Conservation (phyloP, 805 yeast genomes). For the Sporopachydermia lactativora region DNA sequence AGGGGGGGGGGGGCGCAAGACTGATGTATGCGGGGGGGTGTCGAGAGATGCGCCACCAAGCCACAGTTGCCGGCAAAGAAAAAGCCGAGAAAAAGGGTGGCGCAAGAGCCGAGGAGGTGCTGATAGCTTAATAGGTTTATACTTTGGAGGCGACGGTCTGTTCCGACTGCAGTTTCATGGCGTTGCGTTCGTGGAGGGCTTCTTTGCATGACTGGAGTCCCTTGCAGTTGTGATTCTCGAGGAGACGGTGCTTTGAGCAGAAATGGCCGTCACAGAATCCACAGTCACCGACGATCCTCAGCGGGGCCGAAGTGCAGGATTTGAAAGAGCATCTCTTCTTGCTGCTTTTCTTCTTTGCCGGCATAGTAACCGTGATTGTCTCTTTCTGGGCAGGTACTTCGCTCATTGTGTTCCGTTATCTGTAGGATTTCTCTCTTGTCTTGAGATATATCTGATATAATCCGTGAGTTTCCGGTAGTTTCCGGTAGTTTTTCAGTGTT, state of each 20-base stretch:
- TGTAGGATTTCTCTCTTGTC: too few species aligned
- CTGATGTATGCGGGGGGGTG: too few species aligned
- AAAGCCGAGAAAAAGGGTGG: background rate
- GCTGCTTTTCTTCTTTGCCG: slow-evolving; percentile 2
- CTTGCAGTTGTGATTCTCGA: slow-evolving; percentile 73
- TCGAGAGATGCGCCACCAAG: too few species aligned
- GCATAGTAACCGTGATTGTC: background rate
- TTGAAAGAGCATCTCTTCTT: slow-evolving; percentile 37
- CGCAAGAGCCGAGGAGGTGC: background rate
- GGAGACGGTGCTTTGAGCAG: slow-evolving; percentile 74
- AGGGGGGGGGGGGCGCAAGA: too few species aligned
- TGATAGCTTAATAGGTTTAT: slow-evolving; percentile 16
- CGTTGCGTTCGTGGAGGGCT: slow-evolving; percentile 71
- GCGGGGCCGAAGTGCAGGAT: slow-evolving; percentile 49
- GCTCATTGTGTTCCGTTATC: background rate
- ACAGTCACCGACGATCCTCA: slow-evolving; percentile 66
- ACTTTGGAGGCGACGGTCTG: slow-evolving; percentile 71
- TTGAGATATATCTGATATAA: too few species aligned
- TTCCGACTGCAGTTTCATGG: slow-evolving; percentile 68
- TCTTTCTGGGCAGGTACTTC: background rate
- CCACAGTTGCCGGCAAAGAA: slow-evolving; percentile 12
- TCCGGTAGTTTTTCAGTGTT: too few species aligned
- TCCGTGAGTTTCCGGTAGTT: too few species aligned
- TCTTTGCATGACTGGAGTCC: slow-evolving; percentile 75
- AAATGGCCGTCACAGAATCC: slow-evolving; percentile 71